Conservation (phyloP, 2,329 filamentous ascomycete species). For the Thielaviopsis cerberus region DNA sequence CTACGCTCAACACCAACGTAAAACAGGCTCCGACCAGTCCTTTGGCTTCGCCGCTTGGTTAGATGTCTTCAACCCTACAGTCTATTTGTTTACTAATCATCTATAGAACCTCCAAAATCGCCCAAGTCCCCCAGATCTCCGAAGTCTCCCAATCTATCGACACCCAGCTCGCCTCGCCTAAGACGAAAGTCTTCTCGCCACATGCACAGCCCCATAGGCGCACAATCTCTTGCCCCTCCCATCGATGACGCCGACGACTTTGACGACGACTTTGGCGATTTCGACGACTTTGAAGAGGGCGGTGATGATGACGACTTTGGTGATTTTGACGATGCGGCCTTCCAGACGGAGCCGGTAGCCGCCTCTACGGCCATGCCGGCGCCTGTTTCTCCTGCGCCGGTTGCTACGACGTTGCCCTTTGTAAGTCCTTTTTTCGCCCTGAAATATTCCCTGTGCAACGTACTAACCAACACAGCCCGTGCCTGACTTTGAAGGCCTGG, state of each 20-base stretch:
- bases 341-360: conserved; percentile 35
- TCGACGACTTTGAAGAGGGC: conserved; percentile 45
- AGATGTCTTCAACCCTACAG: background rate
- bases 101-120: conserved; percentile 6
- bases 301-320: conserved; percentile 39
- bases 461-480: conserved; percentile 31
- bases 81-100: background rate
- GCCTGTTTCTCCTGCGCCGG: conserved; percentile 17
- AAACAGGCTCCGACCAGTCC: background rate
- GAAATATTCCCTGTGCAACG: background rate
- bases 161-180: conserved; percentile 11
- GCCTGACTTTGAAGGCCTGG: conserved; percentile 46
- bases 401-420: conserved; percentile 25
- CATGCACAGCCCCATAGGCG: conserved; percentile 12
- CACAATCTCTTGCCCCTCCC: conserved; percentile 5
- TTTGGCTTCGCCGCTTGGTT: background rate
- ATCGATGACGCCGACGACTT: conserved; percentile 25
- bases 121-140: conserved; percentile 12
- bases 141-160: conserved; percentile 13
- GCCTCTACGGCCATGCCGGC: conserved; percentile 16
- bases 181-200: conserved; percentile 5
- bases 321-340: conserved; percentile 51
- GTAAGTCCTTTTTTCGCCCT: conserved; percentile 18
- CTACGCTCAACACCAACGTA: background rate
- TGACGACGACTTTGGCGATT: conserved; percentile 44